Evolutionary conservation across 2,329 filamentous ascomycete genomes (phyloP), one percentile per base, ranked within the genome.

Genomic region (Ceratocystiopsis sp.): DNA sequence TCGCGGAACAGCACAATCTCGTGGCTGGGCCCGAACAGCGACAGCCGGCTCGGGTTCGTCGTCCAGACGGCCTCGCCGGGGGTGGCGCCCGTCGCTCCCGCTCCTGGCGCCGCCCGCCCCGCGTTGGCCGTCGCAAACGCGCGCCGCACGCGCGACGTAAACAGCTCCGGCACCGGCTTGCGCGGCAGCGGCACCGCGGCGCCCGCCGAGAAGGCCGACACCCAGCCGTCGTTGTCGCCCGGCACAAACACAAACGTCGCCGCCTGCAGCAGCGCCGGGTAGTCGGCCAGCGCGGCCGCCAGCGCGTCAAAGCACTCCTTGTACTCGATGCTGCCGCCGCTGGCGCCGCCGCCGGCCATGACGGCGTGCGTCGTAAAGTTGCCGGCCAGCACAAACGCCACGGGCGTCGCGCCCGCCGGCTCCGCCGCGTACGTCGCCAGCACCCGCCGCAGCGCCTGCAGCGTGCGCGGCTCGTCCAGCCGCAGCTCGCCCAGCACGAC

Each of bases 201-300:
- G 4, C 84, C 84, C 2, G 78, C 79, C 1, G 75, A 76, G 57
- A 93, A 94, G 2, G 86, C 73, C 1, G 85, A 93, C 6, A 80
- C 75, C 91, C 91, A 98, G n/a, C 84, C 87, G 58, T 98, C 91
- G 57, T 95, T 93, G 61, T 96, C 89, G 29, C 91, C 91, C 0
- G 91, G 91, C 0, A 96, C 82, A 55, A 98, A 94, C 32, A 94
- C 68, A 57, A 96, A 94, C 0, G 83, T 89, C 6, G 83, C 80
- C 21, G 73, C 72, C 45, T 80, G 79, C 37, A 96, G 71, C 14
- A 98, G 70, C 1, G 73, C 69, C 3, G 85, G 84, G 55, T 85
- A 96, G 51, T 96, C 86, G 9, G 83, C 70, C 7, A 98, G 69
- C 1, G 84, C 71, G 2, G 79, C 77, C 3, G 91, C 89, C 13